These are phyloP conservation scores for Chaetomium tenue DNA, from an alignment of 495 filamentous ascomycete species.

Conservation along the genomic window DNA sequence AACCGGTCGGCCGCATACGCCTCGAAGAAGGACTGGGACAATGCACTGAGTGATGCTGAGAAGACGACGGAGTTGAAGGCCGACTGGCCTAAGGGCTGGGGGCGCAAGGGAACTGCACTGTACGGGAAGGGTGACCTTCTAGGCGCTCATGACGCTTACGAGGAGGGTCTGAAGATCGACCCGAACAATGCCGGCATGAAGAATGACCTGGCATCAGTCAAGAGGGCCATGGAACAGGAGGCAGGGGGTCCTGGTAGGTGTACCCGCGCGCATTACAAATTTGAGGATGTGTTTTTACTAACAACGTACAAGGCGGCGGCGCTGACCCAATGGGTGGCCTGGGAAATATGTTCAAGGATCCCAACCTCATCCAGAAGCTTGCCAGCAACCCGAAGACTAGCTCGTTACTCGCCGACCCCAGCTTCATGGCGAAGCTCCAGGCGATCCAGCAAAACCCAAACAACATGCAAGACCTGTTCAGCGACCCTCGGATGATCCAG, in stretches of 20 bases:
- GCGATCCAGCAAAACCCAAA: slow-evolving; percentile 76
- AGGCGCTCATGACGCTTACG: slow-evolving; percentile 82
- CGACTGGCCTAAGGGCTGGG: slow-evolving; percentile 96
- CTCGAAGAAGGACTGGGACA: slow-evolving; percentile 80
- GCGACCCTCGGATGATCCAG: slow-evolving; percentile 88
- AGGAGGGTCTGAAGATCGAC: slow-evolving; percentile 86
- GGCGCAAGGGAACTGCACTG: slow-evolving; percentile 84
- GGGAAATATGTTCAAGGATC: slow-evolving; percentile 90
- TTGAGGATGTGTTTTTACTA: not conserved
- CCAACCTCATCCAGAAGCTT: slow-evolving; percentile 82
- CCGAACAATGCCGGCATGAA: slow-evolving; percentile 90
- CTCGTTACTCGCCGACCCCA: slow-evolving; percentile 72
- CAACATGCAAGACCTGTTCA: slow-evolving; percentile 72
- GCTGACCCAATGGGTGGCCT: slow-evolving; percentile 70
- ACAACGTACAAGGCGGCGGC: slow-evolving; percentile 41
- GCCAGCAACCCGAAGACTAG: slow-evolving; percentile 92
- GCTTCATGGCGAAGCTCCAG: slow-evolving; percentile 89
- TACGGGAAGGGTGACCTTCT: slow-evolving; percentile 85
- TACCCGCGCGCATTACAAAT: not conserved
- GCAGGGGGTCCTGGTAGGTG: slow-evolving; percentile 59
- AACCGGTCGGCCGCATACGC: slow-evolving; percentile 96
- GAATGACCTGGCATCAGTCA: slow-evolving; percentile 74
- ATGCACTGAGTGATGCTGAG: slow-evolving; percentile 83
- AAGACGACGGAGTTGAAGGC: slow-evolving; percentile 93
- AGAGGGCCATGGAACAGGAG: slow-evolving; percentile 85